A percentile compares a stretch with the other conserved stretches of the same genome.
Evolutionary conservation across 169 alveolate genomes (phyloP).

Genomic region (Cryptosporidium ubiquitum): DNA sequence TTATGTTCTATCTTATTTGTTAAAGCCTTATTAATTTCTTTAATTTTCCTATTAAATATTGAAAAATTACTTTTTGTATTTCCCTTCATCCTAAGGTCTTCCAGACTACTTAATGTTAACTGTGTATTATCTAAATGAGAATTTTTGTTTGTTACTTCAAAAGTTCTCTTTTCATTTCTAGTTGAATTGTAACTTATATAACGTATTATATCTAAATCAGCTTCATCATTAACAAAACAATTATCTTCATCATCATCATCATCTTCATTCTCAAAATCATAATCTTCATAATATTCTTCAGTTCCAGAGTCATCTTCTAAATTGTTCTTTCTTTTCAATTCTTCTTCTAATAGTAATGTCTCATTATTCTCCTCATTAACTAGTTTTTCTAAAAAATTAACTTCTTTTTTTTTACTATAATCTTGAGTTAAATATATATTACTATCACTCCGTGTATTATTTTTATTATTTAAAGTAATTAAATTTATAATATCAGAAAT

Average conservation of each 20-base stretch:
- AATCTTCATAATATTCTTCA: conserved; percentile 3
- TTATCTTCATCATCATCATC: conserved; percentile 56
- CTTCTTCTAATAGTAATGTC: background rate
- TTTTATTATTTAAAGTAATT: background rate
- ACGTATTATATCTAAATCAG: conserved; percentile 4
- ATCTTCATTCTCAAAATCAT: conserved; percentile 23
- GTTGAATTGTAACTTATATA: conserved; percentile 4
- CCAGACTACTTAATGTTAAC: conserved; percentile 4
- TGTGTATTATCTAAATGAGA: conserved; percentile 46
- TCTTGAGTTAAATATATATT: background rate
- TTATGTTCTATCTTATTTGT: background rate
- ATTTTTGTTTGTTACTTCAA: conserved; percentile 40
- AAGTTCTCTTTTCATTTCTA: conserved; percentile 27
- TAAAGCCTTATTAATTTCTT: conserved; percentile 16
- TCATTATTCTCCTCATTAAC: background rate
- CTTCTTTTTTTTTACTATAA: background rate
- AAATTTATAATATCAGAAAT: background rate
- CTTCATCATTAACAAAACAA: conserved; percentile 48
- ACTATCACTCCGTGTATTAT: background rate
- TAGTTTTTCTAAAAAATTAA: background rate
- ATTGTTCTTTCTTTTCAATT: background rate
- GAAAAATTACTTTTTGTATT: background rate
- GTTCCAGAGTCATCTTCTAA: conserved; percentile 15
- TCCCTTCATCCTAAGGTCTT: background rate
- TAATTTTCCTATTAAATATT: background rate